Evolutionary conservation across 176 grass and related monocot genomes (phyloP).

Genomic region (Chrysopogon serrulatus): DNA sequence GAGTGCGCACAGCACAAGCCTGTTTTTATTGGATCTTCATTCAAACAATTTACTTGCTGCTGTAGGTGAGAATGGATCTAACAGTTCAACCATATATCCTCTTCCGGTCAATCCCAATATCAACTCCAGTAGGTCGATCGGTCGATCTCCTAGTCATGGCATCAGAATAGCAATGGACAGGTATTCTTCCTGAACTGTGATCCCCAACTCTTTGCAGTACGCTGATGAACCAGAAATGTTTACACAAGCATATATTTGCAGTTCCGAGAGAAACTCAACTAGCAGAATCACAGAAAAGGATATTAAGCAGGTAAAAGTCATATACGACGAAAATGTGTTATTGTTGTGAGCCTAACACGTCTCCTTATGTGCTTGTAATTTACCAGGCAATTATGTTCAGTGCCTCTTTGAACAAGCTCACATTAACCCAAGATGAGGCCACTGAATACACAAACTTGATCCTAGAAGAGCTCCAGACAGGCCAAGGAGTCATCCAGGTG

Average conservation of each 20-base stretch:
- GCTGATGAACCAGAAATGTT: not conserved
- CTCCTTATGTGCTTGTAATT: not conserved
- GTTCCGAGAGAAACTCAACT: not conserved
- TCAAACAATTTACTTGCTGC: not conserved
- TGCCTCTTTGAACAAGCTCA: constrained; percentile 21
- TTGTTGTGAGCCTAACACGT: not conserved
- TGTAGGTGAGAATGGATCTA: not conserved
- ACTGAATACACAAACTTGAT: constrained; percentile 24
- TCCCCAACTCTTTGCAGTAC: not conserved
- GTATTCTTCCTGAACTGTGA: constrained; percentile 2
- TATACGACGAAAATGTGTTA: not conserved
- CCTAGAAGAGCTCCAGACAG: constrained; percentile 17
- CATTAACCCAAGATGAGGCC: constrained; percentile 21
- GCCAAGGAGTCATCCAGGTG: constrained; percentile 13
- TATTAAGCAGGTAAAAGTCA: constrained; percentile 12
- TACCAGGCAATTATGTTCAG: constrained; percentile 29
- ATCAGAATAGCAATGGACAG: constrained; percentile 29
- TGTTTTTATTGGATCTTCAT: not conserved
- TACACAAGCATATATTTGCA: not conserved
- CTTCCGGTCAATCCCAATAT: not conserved
- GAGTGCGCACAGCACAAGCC: not conserved
- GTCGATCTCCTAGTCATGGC: constrained; percentile 15
- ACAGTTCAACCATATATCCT: not conserved
- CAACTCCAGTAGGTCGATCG: not conserved
- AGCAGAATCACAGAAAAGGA: constrained; percentile 19